Base-by-base conservation (phyloP, 1,139 yeast genomes). In the Geotrichum carabidarum region DNA sequence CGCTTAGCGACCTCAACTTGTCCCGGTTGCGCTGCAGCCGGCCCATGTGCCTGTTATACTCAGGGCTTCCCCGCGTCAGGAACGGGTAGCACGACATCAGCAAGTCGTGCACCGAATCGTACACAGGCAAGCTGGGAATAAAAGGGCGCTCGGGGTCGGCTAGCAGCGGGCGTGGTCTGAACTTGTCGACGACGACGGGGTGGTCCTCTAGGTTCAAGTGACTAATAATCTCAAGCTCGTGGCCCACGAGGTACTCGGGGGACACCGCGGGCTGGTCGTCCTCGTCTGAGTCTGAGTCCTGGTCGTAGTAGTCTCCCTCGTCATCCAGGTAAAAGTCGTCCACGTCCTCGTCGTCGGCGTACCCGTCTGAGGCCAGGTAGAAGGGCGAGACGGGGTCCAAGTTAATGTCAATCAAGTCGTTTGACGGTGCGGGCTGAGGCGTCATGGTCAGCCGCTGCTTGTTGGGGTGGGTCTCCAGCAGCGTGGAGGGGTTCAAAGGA, bases 91-190 rank as follows among this genome's bases (percentile, higher is more conserved):
- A 49, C 44, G 58, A 60, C 8, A 48, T 53, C 38, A 65, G 58
- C 50, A 64, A 53, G 38, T 61, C 63, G 40, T 62, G 61, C 40
- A 65, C 58, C 27, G 56, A 50, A 11, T 59, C 61, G 36, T 61
- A 63, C 8, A 46, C 51, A 1, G 67, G 66, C 2, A 55, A 53
- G 43, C 60, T 56, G 22, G 65, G 65, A 32, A 65, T 59, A 44
- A 60, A 65, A 7, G 68, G 67, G 37, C 56, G 55, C n/a, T 62
- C 64, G 30, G 65, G 65, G 55, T 65, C 68, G 1, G 62, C 64
- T 31, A 65, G 55, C 17, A 64, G 53, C 0, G 68, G 66, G 11
- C 65, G 58, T 32, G 60, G 62, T 27, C 63, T 59, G 54, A 64
- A 65, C 53, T 56, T 55, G 57, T 65, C 68, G 30, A 58, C 58